Percentiles rank a stretch among this genome's conserved stretches.
Evolutionary conservation across 164 flowering plant species (phyloP).

Genomic region (Taxillus chinensis): DNA sequence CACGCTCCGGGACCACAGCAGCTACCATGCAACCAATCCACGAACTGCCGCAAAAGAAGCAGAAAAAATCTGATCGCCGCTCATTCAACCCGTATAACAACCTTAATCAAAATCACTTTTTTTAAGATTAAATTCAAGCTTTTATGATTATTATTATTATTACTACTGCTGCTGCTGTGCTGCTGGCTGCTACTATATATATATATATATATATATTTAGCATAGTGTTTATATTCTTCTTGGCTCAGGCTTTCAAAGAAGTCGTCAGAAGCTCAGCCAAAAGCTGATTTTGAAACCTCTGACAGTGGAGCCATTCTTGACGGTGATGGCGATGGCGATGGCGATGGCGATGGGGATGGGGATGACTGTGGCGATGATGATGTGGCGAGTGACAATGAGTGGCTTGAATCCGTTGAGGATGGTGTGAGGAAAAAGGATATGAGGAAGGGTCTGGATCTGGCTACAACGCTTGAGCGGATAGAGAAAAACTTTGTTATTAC

Average conservation of each 20-base stretch:
- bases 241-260: conserved; percentile 44
- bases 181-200: too few species aligned
- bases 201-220: too few species aligned
- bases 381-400: conserved; percentile 37
- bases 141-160: background rate
- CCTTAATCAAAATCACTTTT: too few species aligned
- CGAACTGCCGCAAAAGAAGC: conserved; percentile 74
- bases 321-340: conserved; percentile 21
- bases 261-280: conserved; percentile 16
- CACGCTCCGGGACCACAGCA: conserved; percentile 30
- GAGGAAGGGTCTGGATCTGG: conserved; percentile 96
- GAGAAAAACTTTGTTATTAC: conserved; percentile 98
- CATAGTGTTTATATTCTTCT: background rate
- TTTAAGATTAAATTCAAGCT: conserved; percentile 39
- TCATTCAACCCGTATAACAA: conserved; percentile 32
- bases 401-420: conserved; percentile 67
- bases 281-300: conserved; percentile 12
- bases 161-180: background rate
- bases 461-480: conserved; percentile 96
- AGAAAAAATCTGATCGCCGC: conserved; percentile 46
- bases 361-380: conserved; percentile 16
- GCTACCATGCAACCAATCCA: conserved; percentile 53
- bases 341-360: conserved; percentile 9
- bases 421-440: conserved; percentile 68
- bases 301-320: conserved; percentile 16